Conservation (phyloP, 2,329 filamentous ascomycete species). For the Colletotrichum sp. region DNA sequence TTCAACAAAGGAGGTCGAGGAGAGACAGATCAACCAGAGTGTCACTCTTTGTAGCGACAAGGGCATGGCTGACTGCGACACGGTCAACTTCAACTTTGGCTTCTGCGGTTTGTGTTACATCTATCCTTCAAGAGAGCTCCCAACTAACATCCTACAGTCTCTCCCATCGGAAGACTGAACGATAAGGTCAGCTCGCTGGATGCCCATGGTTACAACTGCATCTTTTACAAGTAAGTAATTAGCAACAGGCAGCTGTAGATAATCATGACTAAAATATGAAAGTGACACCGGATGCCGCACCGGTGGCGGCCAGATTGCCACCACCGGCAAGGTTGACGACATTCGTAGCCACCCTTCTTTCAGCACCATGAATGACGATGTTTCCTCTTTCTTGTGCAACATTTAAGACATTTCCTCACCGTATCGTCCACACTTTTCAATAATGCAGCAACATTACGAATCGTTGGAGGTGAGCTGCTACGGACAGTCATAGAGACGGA, state of each 20-base stretch:
- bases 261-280: not conserved
- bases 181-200: conserved; percentile 15
- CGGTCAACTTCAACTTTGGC: conserved; percentile 10
- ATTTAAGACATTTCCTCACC: not conserved
- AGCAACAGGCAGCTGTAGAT: not conserved
- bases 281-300: conserved; percentile 11
- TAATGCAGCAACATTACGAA: not conserved
- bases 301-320: conserved; percentile 7
- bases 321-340: not conserved
- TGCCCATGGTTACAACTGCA: conserved; percentile 9
- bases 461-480: not conserved
- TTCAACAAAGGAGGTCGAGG: not conserved
- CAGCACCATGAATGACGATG: conserved; percentile 16
- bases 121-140: not conserved
- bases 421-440: not conserved
- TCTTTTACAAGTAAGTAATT: conserved; percentile 5
- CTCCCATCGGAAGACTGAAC: not conserved
- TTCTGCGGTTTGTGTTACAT: not conserved
- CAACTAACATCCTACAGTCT: not conserved
- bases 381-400: conserved; percentile 14
- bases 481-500: not conserved
- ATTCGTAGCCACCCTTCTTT: not conserved
- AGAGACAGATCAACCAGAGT: not conserved
- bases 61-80: conserved; percentile 5
- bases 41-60: conserved; percentile 9